These are phyloP conservation scores for Hyphopichia buzzinii DNA, from an alignment of 1,139 yeast genomes.

Conservation along the genomic window DNA sequence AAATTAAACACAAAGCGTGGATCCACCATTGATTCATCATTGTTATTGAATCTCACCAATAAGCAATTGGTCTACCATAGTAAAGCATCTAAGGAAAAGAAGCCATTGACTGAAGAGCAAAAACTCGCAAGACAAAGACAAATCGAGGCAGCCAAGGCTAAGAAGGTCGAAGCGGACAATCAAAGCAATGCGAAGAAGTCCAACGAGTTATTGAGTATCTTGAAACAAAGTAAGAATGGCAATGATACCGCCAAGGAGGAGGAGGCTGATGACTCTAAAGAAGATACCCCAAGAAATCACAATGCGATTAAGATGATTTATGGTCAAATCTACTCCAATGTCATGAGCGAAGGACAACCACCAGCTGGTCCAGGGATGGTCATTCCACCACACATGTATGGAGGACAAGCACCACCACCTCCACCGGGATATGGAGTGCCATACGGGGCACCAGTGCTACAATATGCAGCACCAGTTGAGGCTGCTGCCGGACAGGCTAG, in stretches of 20 bases:
- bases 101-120: slow-evolving; percentile 26
- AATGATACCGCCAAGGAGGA: slow-evolving; percentile 12
- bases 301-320: slow-evolving; percentile 48
- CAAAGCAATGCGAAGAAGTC: slow-evolving; percentile 10
- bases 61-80: slow-evolving; percentile 77
- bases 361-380: slow-evolving; percentile 12
- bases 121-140: slow-evolving; percentile 17
- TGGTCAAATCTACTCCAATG: slow-evolving; percentile 46
- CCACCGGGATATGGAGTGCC: slow-evolving; percentile 10
- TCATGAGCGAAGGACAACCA: slow-evolving; percentile 41
- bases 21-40: slow-evolving; percentile 74
- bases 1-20: slow-evolving; percentile 80
- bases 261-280: slow-evolving; percentile 19
- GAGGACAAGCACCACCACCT: slow-evolving; percentile 8
- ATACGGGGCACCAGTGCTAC: slow-evolving; percentile 1
- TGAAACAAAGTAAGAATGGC: slow-evolving; percentile 24
- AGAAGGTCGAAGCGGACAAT: slow-evolving; percentile 10
- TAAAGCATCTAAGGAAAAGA: slow-evolving; percentile 54
- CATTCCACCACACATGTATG: slow-evolving; percentile 5
- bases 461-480: slow-evolving; percentile 12
- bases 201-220: slow-evolving; percentile 38
- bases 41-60: slow-evolving; percentile 72
- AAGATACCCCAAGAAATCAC: slow-evolving; percentile 24
- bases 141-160: slow-evolving; percentile 20
- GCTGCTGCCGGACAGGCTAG: slow-evolving; percentile 8